Conservation (phyloP, 192 early-diverging fungal genomes). For the Podila clonocystis region DNA sequence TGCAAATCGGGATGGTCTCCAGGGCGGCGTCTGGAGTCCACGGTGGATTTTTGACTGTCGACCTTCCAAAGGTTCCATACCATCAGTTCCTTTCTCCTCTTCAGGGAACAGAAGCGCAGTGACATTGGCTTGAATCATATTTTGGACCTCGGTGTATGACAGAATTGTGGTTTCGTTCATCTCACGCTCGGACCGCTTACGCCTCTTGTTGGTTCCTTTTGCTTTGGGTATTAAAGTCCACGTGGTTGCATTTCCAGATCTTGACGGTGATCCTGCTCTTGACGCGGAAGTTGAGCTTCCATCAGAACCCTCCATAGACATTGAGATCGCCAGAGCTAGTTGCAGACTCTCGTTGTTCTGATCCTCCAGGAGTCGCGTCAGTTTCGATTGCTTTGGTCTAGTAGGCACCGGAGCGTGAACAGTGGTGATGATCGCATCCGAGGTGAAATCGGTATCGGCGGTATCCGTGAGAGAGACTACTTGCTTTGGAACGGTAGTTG, state of each 20-base stretch:
- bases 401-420: slow-evolving; percentile 7
- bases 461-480: slow-evolving; percentile 29
- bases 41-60: background rate
- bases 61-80: background rate
- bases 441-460: slow-evolving; percentile 25
- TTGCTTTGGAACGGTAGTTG: slow-evolving; percentile 16
- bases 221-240: slow-evolving; percentile 18
- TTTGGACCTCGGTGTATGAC: slow-evolving; percentile 30
- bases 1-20: slow-evolving; percentile 41
- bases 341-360: slow-evolving; percentile 39
- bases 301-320: slow-evolving; percentile 4
- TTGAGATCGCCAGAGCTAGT: slow-evolving; percentile 40
- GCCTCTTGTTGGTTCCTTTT: background rate
- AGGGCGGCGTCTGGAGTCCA: slow-evolving; percentile 20
- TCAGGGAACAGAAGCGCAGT: slow-evolving; percentile 38
- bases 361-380: slow-evolving; percentile 22
- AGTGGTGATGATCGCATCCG: slow-evolving; percentile 41
- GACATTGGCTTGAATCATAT: slow-evolving; percentile 40
- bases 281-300: background rate
- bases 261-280: slow-evolving; percentile 2
- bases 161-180: slow-evolving; percentile 34
- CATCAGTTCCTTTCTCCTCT: background rate
- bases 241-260: background rate
- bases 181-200: slow-evolving; percentile 17
- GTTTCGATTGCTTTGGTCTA: slow-evolving; percentile 1